These are phyloP conservation scores for Ailanthus altissimus DNA, from an alignment of 345 rosid genomes.

Conservation along the genomic window DNA sequence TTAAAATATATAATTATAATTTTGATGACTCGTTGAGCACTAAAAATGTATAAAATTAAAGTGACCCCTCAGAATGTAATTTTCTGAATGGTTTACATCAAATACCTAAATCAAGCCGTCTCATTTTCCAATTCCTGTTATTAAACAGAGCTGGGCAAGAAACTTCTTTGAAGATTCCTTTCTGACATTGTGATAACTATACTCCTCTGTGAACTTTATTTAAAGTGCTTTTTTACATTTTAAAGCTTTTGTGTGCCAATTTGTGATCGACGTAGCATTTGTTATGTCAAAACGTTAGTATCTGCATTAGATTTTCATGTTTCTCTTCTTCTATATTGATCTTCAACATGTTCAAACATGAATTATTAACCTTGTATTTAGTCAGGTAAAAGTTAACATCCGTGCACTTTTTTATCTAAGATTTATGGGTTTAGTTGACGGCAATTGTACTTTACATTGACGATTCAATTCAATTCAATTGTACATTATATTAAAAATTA, in stretches of 20 bases:
- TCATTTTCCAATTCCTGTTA: neutral
- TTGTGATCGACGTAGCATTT: neutral
- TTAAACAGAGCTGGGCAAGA: neutral
- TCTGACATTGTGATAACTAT: neutral
- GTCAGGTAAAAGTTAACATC: too few species aligned
- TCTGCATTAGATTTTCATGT: neutral
- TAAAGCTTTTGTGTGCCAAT: neutral
- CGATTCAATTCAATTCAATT: too few species aligned
- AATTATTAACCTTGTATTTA: too few species aligned
- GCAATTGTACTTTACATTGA: too few species aligned
- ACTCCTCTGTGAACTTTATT: neutral
- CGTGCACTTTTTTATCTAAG: too few species aligned
- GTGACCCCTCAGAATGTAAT: constrained; percentile 20
- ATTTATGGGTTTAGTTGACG: too few species aligned
- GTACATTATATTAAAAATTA: too few species aligned
- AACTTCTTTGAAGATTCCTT: neutral
- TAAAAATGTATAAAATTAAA: constrained; percentile 21
- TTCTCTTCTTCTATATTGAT: neutral
- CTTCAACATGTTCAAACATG: too few species aligned
- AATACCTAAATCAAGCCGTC: constrained; percentile 35
- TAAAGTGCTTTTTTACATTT: neutral
- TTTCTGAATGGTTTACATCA: constrained; percentile 27
- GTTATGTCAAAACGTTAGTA: neutral
- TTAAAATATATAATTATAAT: constrained; percentile 19
- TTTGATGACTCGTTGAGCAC: constrained; percentile 43